These are phyloP conservation scores for Trifolium repens DNA, from an alignment of 306 rosid species.

Conservation along the genomic window DNA sequence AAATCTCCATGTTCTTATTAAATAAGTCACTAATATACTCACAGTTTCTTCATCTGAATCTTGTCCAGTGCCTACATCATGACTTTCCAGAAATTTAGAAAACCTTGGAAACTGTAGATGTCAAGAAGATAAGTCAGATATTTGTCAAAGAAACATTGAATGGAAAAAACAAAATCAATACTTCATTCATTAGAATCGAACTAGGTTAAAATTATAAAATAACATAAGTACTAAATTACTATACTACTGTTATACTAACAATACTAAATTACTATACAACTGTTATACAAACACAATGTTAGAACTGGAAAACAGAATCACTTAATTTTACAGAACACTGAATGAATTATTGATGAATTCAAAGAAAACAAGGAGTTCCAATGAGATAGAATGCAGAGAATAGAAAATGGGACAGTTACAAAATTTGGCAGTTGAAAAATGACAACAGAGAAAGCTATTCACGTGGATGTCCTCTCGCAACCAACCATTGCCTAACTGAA, in stretches of 20 bases:
- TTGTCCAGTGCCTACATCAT: slow-evolving; percentile 44
- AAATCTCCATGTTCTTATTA: slow-evolving; percentile 27
- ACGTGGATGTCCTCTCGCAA: no score
- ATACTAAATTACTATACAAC: background rate
- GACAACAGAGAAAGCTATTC: no score
- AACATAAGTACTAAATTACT: background rate
- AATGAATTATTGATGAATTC: no score
- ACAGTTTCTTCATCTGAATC: slow-evolving; percentile 57
- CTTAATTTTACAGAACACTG: background rate
- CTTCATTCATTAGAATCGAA: slow-evolving; percentile 13
- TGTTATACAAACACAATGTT: background rate
- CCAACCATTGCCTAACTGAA: no score
- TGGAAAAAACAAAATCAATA: slow-evolving; percentile 11
- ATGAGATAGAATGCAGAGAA: no score
- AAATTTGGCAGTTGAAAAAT: no score
- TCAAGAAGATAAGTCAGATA: slow-evolving; percentile 40
- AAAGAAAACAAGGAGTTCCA: no score
- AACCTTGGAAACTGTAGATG: slow-evolving; percentile 73
- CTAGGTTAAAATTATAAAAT: background rate
- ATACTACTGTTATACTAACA: background rate
- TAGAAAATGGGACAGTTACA: no score
- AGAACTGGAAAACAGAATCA: slow-evolving; percentile 4
- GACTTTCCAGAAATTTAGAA: slow-evolving; percentile 59
- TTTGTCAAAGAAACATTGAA: slow-evolving; percentile 17
- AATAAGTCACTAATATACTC: slow-evolving; percentile 48